phyloP scores from a whole-genome alignment of 2,329 filamentous ascomycete genomes.

The Conoideocrella luteorostrata region DNA sequence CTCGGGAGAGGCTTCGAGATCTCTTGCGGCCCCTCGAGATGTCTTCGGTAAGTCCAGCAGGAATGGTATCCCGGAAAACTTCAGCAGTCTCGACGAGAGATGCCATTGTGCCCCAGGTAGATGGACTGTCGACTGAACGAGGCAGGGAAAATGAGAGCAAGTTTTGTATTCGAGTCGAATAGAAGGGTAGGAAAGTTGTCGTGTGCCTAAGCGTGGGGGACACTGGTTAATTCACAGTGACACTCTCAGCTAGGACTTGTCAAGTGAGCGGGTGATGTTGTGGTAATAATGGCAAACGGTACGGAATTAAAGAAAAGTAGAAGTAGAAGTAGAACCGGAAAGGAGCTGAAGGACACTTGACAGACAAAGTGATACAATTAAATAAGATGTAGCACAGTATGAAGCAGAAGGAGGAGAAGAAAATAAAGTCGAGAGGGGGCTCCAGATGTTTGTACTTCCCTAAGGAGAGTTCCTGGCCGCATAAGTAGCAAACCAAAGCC shows the following conservation, averaged over 20 bases:
- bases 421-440: not conserved
- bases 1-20: slow-evolving; percentile 30
- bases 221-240: no score
- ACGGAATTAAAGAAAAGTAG: not conserved
- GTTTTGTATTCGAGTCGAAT: no score
- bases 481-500: no score
- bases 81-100: slow-evolving; percentile 15
- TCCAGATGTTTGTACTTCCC: not conserved
- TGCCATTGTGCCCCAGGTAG: slow-evolving; percentile 19
- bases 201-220: not conserved
- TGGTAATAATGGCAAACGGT: not conserved
- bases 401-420: not conserved
- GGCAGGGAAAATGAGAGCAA: no score
- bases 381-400: not conserved
- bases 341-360: not conserved
- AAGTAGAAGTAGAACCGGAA: not conserved
- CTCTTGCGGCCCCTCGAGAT: slow-evolving; percentile 32
- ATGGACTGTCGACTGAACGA: no score
- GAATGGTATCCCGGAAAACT: slow-evolving; percentile 17
- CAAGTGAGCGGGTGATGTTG: not conserved
- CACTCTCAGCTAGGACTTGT: no score
- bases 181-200: not conserved
- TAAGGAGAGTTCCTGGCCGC: no score
- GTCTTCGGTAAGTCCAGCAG: slow-evolving; percentile 16
- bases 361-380: not conserved